Percentiles rank a stretch among this genome's conserved stretches.
These are phyloP conservation scores for Nitzschia sp. DNA, from an alignment of 108 stramenopile species.

Conservation along the genomic window DNA sequence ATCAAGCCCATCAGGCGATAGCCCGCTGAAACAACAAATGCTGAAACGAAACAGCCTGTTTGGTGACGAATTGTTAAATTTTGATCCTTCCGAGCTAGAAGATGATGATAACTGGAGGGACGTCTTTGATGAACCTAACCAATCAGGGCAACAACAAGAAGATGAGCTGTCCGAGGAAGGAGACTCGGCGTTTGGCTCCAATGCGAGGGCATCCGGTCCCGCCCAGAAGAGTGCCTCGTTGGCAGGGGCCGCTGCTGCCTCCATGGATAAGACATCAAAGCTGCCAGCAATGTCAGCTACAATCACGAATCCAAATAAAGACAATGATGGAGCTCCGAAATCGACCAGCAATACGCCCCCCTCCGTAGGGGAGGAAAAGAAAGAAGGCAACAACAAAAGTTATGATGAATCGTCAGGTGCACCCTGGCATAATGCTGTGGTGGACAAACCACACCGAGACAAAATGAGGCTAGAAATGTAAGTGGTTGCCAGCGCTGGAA, in stretches of 20 bases:
- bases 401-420: neutral
- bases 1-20: neutral
- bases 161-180: neutral
- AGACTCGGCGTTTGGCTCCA: neutral
- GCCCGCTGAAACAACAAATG: slow-evolving; percentile 12
- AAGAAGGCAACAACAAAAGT: neutral
- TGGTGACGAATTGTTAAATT: slow-evolving; percentile 9
- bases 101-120: slow-evolving; percentile 14
- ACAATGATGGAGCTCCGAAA: neutral
- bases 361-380: neutral
- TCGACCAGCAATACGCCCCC: neutral
- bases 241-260: too few species aligned
- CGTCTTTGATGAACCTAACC: slow-evolving; percentile 13
- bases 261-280: neutral
- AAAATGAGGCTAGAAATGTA: slow-evolving; percentile 42
- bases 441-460: slow-evolving; percentile 23
- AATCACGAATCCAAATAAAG: neutral
- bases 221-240: too few species aligned
- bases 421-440: slow-evolving; percentile 30
- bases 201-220: neutral
- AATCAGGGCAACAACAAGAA: neutral
- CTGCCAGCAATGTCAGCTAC: neutral
- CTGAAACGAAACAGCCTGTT: slow-evolving; percentile 8
- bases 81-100: slow-evolving; percentile 11
- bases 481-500: neutral